Conservation (phyloP, 345 rosid species). For the Gynandropsis gynandra region DNA sequence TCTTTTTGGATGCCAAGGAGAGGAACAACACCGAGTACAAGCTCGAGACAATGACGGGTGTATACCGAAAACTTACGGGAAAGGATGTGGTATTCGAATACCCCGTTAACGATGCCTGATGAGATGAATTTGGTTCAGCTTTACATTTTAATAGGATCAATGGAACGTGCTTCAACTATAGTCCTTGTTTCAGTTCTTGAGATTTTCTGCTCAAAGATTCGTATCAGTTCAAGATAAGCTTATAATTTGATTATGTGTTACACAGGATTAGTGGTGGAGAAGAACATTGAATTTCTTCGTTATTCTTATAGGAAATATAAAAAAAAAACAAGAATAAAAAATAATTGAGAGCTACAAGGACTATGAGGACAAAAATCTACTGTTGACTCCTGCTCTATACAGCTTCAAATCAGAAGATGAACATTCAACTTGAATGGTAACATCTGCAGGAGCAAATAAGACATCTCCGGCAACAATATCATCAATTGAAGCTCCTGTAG, state of each 20-base stretch:
- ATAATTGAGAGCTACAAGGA: too few relatives aligned
- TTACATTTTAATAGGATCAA: slow-evolving; percentile 13
- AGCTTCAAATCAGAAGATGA: slow-evolving; percentile 50
- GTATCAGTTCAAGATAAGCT: too few relatives aligned
- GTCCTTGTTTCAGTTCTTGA: slow-evolving; percentile 24
- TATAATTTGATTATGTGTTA: too few relatives aligned
- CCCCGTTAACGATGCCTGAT: slow-evolving; percentile 57
- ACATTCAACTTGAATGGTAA: slow-evolving; percentile 38
- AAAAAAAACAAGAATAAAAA: too few relatives aligned
- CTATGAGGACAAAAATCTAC: slow-evolving; percentile 42
- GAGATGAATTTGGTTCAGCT: not conserved
- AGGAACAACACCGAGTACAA: slow-evolving; percentile 74
- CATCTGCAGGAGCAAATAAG: slow-evolving; percentile 66
- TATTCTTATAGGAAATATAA: too few relatives aligned
- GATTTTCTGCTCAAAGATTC: not conserved
- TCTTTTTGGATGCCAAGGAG: slow-evolving; percentile 79
- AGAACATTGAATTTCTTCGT: too few relatives aligned
- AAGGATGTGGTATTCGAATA: slow-evolving; percentile 82
- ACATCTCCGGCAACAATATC: slow-evolving; percentile 60
- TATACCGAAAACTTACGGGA: slow-evolving; percentile 82
- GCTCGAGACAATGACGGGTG: slow-evolving; percentile 63
- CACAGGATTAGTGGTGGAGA: too few relatives aligned
- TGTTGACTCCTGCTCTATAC: slow-evolving; percentile 84
- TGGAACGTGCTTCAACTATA: slow-evolving; percentile 23
- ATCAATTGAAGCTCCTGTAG: slow-evolving; percentile 30